phyloP scores from a whole-genome alignment of 1,284 basidiomycete genomes.

The Anthracocystis panici-leucophaei region DNA sequence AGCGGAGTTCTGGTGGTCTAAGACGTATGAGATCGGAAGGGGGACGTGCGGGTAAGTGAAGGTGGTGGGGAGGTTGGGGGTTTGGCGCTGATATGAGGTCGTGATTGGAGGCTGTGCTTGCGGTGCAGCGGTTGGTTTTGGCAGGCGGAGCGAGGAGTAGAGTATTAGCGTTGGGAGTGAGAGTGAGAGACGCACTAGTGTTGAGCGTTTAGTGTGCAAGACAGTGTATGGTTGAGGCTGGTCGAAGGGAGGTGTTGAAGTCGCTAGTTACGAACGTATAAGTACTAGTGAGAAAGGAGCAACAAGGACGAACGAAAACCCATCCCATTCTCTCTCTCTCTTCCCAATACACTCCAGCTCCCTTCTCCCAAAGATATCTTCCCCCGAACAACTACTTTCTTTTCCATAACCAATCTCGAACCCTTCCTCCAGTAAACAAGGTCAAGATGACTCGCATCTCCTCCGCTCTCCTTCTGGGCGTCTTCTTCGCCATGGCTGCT shows the following conservation, averaged over 20 bases:
- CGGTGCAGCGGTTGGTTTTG: too few species aligned
- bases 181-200: too few species aligned
- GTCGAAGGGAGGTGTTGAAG: neutral
- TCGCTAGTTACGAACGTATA: slow-evolving; percentile 10
- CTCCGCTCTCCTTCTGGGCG: slow-evolving; percentile 20
- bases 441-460: slow-evolving; percentile 35
- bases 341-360: neutral
- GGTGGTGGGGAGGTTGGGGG: too few species aligned
- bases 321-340: slow-evolving; percentile 10
- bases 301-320: neutral
- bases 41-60: too few species aligned
- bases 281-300: slow-evolving; percentile 7
- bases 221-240: too few species aligned
- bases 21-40: too few species aligned
- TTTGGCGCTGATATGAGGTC: too few species aligned
- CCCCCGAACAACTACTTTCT: neutral
- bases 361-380: neutral
- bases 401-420: neutral
- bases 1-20: too few species aligned
- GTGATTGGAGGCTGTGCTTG: too few species aligned
- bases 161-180: too few species aligned
- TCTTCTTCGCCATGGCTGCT: slow-evolving; percentile 32
- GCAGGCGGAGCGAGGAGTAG: too few species aligned
- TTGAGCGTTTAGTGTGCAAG: too few species aligned
- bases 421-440: neutral